phyloP scores from a whole-genome alignment of 2,329 filamentous ascomycete species.

The Aspergillus ochraceoroseus region DNA sequence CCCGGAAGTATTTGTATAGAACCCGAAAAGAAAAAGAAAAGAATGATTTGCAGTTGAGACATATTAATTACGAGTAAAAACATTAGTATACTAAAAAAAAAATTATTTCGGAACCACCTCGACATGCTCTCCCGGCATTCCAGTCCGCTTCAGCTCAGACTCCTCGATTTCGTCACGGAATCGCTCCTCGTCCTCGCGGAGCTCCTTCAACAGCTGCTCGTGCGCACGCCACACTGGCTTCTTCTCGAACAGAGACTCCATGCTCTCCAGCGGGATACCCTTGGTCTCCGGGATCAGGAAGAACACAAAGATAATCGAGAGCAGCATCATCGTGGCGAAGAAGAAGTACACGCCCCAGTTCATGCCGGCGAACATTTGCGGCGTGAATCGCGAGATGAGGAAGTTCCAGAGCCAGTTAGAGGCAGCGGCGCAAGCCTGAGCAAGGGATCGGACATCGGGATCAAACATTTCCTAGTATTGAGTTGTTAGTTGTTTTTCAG shows the following conservation, averaged over 20 bases:
- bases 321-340: constrained; percentile 59
- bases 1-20: no score
- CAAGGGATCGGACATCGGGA: constrained; percentile 62
- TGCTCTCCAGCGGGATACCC: constrained; percentile 59
- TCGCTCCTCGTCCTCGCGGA: constrained; percentile 34
- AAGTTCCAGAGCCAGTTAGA: constrained; percentile 41
- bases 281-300: constrained; percentile 62
- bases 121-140: constrained; percentile 14
- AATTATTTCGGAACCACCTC: constrained; percentile 4
- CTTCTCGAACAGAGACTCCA: constrained; percentile 56
- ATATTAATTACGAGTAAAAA: constrained; percentile 45
- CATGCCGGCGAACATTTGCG: constrained; percentile 43
- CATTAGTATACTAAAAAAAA: not conserved
- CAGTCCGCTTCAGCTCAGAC: constrained; percentile 12
- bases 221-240: constrained; percentile 38
- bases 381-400: constrained; percentile 38
- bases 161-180: constrained; percentile 30
- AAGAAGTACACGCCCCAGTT: constrained; percentile 62
- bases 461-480: constrained; percentile 61
- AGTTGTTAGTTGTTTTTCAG: constrained; percentile 12
- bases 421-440: constrained; percentile 61
- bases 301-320: constrained; percentile 54
- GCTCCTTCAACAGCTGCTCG: constrained; percentile 27
- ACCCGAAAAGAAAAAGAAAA: no score
- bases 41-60: constrained; percentile 49